Evolutionary conservation across 75 land plant genomes (phyloP), one percentile per base, ranked within the genome.

Genomic region (Gnetum montanum): DNA sequence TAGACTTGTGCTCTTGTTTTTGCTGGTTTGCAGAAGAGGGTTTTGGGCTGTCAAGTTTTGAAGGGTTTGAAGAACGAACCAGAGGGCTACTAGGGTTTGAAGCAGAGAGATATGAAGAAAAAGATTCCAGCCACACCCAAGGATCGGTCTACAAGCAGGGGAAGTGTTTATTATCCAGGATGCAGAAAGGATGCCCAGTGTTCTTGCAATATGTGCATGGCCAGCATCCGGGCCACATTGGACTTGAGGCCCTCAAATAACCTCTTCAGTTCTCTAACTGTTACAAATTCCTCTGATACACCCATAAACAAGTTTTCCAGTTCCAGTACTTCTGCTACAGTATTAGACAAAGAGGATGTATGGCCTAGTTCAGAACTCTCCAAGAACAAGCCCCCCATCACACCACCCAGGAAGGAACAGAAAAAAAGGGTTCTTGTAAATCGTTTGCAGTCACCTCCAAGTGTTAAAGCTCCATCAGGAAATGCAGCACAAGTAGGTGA

Each of bases 101-200:
- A n/a, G n/a, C n/a, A n/a, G n/a, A n/a, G n/a, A n/a, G n/a, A n/a
- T n/a, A n/a, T n/a, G n/a, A n/a, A n/a, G n/a, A n/a, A n/a, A n/a
- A n/a, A n/a, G n/a, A n/a, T n/a, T n/a, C n/a, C n/a, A n/a, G n/a
- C n/a, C n/a, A n/a, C 46, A 8, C 8, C 25, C 45, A 37, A 30
- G 8, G 59, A 24, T 1, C 23, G 59, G 45, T 57, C 59, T 57
- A 10, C 15, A 11, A 57, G 59, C 49, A 57, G 45, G 45, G 45
- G n/a, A 10, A 57, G 18, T 34, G n/a, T n/a, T n/a, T 62, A 62
- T 29, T 62, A 26, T 46, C 64, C 64, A 31, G 33, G 55, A 12
- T 62, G 64, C 40, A 62, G 64, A 40, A 62, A 62, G 31, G 64
- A 62, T 33, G 64, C 64, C 5, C 64, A 62, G 25, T 62, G 64